phyloP scores from a whole-genome alignment of 2,329 filamentous ascomycete genomes.

The Boeremia exigua region DNA sequence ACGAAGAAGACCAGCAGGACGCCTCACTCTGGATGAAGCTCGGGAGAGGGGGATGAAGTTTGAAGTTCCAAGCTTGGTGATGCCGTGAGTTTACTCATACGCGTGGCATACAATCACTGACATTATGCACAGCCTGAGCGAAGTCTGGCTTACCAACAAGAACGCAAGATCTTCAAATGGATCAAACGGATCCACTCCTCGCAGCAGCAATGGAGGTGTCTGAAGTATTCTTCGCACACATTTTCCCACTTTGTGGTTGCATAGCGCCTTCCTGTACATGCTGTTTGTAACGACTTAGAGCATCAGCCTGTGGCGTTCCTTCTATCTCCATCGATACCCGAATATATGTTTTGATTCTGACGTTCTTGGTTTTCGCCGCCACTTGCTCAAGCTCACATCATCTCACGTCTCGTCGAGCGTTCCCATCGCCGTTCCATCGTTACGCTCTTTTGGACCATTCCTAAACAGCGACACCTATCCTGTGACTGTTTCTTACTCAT shows the following conservation, averaged over 20 bases:
- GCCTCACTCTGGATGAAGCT: slow-evolving; percentile 74
- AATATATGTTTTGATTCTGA: background rate
- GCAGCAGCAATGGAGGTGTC: slow-evolving; percentile 25
- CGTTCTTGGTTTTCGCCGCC: background rate
- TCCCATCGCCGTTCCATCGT: background rate
- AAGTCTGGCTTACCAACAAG: slow-evolving; percentile 67
- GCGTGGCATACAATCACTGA: slow-evolving; percentile 10
- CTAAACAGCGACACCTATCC: background rate
- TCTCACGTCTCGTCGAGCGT: background rate
- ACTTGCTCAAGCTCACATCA: background rate
- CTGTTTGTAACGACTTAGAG: slow-evolving; percentile 15
- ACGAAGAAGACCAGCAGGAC: slow-evolving; percentile 14
- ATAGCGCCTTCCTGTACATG: slow-evolving; percentile 25
- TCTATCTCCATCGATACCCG: slow-evolving; percentile 11
- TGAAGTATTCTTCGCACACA: background rate
- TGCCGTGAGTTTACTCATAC: slow-evolving; percentile 61
- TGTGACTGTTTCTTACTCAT: background rate
- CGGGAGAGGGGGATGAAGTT: slow-evolving; percentile 73
- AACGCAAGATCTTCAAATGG: slow-evolving; percentile 28
- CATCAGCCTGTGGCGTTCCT: slow-evolving; percentile 11
- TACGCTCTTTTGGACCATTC: background rate
- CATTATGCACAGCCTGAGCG: slow-evolving; percentile 61
- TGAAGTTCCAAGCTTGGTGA: slow-evolving; percentile 76
- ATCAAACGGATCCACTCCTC: slow-evolving; percentile 29
- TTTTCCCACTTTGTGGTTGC: background rate